Percentiles rank a stretch among this genome's conserved stretches.
These are phyloP conservation scores for Gastrolobium villosum DNA, from an alignment of 306 rosid genomes.

Conservation along the genomic window DNA sequence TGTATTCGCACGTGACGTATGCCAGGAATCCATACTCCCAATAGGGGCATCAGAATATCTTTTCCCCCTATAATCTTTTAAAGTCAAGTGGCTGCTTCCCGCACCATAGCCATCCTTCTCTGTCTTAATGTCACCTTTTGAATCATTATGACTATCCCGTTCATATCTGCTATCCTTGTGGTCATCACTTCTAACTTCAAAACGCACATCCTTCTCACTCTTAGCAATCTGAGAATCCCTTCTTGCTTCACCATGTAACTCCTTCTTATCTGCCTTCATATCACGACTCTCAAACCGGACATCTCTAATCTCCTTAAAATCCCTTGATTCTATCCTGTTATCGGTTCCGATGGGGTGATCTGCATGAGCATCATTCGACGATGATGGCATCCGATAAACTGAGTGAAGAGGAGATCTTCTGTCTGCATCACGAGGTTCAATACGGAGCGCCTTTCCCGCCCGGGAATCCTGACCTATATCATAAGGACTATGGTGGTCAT, in stretches of 20 bases:
- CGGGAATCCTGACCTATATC: constrained; percentile 78
- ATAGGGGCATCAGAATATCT: constrained; percentile 68
- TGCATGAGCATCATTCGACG: constrained; percentile 70
- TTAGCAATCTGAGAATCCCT: constrained; percentile 77
- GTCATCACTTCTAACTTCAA: constrained; percentile 72
- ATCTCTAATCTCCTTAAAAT: constrained; percentile 75
- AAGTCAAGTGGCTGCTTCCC: constrained; percentile 63
- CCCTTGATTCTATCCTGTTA: constrained; percentile 71
- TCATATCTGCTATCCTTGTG: constrained; percentile 76
- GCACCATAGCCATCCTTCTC: constrained; percentile 70
- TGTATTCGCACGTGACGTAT: constrained; percentile 61
- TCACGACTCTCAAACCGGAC: constrained; percentile 82
- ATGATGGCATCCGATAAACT: constrained; percentile 63
- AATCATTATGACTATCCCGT: constrained; percentile 69
- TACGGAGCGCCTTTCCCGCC: constrained; percentile 64
- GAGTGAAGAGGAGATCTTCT: constrained; percentile 83
- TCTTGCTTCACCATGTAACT: constrained; percentile 65
- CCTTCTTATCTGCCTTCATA: constrained; percentile 69
- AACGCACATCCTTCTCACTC: constrained; percentile 76
- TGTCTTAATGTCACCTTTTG: constrained; percentile 64
- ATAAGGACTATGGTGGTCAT: constrained; percentile 69
- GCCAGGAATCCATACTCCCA: constrained; percentile 72
- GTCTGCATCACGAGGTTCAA: constrained; percentile 79
- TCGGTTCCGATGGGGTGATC: constrained; percentile 65
- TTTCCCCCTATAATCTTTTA: constrained; percentile 79